phyloP scores from a whole-genome alignment of 768 basidiomycete species.

The Auriculariales sp. region DNA sequence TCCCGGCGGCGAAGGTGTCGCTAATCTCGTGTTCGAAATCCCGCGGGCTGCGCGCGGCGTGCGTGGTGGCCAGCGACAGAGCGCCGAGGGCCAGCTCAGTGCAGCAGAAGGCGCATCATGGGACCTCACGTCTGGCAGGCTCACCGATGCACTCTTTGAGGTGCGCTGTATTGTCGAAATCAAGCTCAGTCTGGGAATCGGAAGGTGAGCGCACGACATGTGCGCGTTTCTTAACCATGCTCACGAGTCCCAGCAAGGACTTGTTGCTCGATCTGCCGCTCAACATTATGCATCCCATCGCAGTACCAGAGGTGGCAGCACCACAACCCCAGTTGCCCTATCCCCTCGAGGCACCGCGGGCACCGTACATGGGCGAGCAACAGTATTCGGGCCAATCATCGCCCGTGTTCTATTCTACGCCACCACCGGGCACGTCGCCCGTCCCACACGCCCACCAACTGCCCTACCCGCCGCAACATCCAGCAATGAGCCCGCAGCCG shows the following conservation, averaged over 20 bases:
- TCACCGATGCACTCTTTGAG: constrained; percentile 48
- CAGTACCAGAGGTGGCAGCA: constrained; percentile 27
- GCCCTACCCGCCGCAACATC: not conserved
- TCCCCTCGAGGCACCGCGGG: not conserved
- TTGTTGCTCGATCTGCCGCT: constrained; percentile 42
- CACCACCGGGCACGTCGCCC: too few species aligned
- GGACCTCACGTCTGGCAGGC: constrained; percentile 11
- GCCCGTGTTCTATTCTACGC: not conserved
- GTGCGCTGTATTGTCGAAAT: constrained; percentile 48
- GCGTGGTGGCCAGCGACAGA: constrained; percentile 44
- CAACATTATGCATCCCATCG: constrained; percentile 46
- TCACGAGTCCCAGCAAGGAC: constrained; percentile 49
- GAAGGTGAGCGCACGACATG: constrained; percentile 36
- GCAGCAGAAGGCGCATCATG: constrained; percentile 10
- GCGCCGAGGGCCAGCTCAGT: constrained; percentile 24
- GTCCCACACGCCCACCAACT: too few species aligned
- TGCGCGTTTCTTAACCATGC: constrained; percentile 2
- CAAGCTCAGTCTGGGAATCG: constrained; percentile 57
- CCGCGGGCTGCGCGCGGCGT: constrained; percentile 51
- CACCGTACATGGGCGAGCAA: not conserved
- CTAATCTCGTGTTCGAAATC: constrained; percentile 69
- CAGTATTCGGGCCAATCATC: constrained; percentile 3
- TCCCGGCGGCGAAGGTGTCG: constrained; percentile 65
- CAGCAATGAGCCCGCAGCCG: not conserved
- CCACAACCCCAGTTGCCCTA: constrained; percentile 3